Base-by-base conservation (phyloP, 1,284 basidiomycete species). In the Ustilago cynodontis region DNA sequence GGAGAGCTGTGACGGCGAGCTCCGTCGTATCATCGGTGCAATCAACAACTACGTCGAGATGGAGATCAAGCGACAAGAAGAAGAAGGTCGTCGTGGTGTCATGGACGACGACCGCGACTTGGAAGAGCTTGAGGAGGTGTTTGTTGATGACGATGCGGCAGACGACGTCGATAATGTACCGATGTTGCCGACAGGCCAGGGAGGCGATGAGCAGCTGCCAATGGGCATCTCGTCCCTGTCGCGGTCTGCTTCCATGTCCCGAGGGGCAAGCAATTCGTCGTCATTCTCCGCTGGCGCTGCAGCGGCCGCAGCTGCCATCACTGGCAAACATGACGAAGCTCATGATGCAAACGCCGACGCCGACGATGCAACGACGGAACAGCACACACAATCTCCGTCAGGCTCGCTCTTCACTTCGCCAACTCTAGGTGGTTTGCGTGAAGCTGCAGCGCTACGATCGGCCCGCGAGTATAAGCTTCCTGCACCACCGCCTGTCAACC, bases 41-140 rank as follows among this genome's bases (percentile, higher is more conserved):
- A 95, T 99, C 88, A 96, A 95, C 70, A 87, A 91, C 31, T 98
- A 94, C 87, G 97, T 98, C 79, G 96, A 99, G 87, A 92, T 94
- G 82, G 90, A 92, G 76, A 89, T 96, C 55, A 89, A 92, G 58
- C 91, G 93, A 72, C 89, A 88, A 66, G 92, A 93, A 26, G 67
- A 82, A 3, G 92, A 89, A 79, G 49, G 41, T 16, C 66, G 66
- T 11, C 58, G 57, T 45, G 63, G 69, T 55, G 64, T 60, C 18
- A 33, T 59, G 49, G 67, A 55, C 39, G 70, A 65, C 20, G 63
- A 73, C 31, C 66, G 59, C 37, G 75, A 77, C 51, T 55, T 70
- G 2, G 75, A 77, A 51, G 89, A 90, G 79, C 87, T 89, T 64
- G 89, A 89, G 73, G 88, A 88, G 69, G 87, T 85, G 91, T 93